A percentile compares a stretch with the other conserved stretches of the same genome.
phyloP scores from a whole-genome alignment of 768 basidiomycete genomes.

The Agaricus subrufescens region DNA sequence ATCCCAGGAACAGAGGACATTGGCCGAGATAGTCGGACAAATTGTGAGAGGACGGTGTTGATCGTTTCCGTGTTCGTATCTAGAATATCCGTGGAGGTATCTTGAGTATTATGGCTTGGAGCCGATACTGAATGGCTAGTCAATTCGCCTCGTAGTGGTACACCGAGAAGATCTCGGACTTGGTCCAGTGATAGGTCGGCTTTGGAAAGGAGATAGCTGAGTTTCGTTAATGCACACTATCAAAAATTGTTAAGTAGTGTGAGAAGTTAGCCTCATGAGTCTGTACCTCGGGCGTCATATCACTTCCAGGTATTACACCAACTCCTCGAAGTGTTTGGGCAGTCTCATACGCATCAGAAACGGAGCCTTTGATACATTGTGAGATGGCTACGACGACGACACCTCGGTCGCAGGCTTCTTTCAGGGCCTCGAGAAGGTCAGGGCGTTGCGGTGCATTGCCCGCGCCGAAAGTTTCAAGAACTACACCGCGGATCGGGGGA shows the following conservation, averaged over 20 bases:
- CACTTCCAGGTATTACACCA: constrained; percentile 82
- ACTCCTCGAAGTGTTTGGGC: constrained; percentile 62
- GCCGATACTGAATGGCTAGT: constrained; percentile 47
- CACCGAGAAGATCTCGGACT: constrained; percentile 70
- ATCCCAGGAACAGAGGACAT: constrained; percentile 30
- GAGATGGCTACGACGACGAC: constrained; percentile 89
- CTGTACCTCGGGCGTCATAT: constrained; percentile 93
- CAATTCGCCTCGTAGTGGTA: constrained; percentile 86
- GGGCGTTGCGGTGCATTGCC: constrained; percentile 86
- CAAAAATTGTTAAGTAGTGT: not conserved
- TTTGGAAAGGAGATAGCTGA: constrained; percentile 87
- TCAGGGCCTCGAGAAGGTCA: constrained; percentile 72
- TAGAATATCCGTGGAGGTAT: constrained; percentile 30
- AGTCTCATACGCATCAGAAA: constrained; percentile 80
- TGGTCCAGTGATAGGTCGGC: constrained; percentile 62
- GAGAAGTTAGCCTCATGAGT: not conserved
- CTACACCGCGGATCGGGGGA: constrained; percentile 73
- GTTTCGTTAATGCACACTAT: constrained; percentile 86
- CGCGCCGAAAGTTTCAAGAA: constrained; percentile 89
- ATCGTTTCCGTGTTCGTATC: constrained; percentile 55
- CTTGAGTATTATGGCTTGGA: constrained; percentile 21
- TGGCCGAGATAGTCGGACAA: constrained; percentile 55
- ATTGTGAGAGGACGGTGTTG: constrained; percentile 60
- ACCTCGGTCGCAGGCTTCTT: constrained; percentile 77
- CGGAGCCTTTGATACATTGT: constrained; percentile 84